Percentiles rank a stretch among this genome's conserved stretches.
These are phyloP conservation scores for Argentina anserina DNA, from an alignment of 306 rosid species.

Conservation along the genomic window DNA sequence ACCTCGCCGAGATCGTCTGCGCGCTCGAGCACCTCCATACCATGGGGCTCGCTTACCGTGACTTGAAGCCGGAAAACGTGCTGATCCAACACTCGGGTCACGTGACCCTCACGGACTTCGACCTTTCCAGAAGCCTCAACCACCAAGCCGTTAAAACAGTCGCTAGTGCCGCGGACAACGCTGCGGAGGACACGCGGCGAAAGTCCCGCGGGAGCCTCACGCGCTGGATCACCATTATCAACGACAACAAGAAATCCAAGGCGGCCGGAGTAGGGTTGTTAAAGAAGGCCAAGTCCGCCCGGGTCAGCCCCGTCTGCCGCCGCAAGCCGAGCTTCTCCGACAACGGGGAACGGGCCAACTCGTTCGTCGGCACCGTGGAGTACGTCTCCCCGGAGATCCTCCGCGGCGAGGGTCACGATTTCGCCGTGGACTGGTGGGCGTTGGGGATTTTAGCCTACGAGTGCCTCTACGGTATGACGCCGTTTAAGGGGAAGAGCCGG, in stretches of 20 bases:
- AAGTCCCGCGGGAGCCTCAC: conserved; percentile 43
- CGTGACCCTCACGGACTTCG: conserved; percentile 92
- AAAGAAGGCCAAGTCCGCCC: conserved; percentile 59
- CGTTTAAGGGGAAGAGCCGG: conserved; percentile 77
- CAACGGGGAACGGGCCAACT: conserved; percentile 68
- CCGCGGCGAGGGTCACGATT: conserved; percentile 87
- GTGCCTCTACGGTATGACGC: conserved; percentile 81
- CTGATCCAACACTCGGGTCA: conserved; percentile 87
- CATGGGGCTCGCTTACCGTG: conserved; percentile 81
- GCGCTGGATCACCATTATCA: conserved; percentile 38
- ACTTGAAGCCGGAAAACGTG: conserved; percentile 90
- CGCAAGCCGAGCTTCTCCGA: conserved; percentile 50
- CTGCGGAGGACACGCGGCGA: conserved; percentile 24
- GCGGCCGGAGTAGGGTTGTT: conserved; percentile 24
- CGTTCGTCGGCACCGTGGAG: conserved; percentile 94
- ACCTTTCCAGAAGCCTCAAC: conserved; percentile 62
- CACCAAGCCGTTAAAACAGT: conserved; percentile 32
- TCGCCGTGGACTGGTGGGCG: conserved; percentile 98
- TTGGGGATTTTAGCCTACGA: conserved; percentile 71
- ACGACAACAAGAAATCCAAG: conserved; percentile 4
- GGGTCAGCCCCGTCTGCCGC: conserved; percentile 80
- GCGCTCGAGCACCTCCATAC: conserved; percentile 72
- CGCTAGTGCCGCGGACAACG: conserved; percentile 2
- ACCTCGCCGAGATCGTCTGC: conserved; percentile 78
- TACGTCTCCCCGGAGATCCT: conserved; percentile 91